Evolutionary conservation across 176 grass and related monocot genomes (phyloP), one percentile per base, ranked within the genome.

Genomic region (Aegilops speltoides): DNA sequence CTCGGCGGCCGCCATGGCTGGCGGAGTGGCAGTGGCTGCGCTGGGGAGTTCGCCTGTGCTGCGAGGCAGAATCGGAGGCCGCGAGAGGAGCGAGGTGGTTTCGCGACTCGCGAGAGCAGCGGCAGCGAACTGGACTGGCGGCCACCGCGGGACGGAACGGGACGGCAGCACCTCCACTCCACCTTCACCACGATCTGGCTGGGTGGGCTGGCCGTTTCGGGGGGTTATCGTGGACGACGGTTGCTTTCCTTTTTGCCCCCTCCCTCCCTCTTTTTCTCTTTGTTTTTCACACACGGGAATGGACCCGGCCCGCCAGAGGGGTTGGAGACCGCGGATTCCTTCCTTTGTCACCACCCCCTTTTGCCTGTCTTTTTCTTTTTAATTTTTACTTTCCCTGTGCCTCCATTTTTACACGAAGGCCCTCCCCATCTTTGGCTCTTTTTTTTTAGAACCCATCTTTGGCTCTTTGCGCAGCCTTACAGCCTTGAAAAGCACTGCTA

Each of bases 311-410:
- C 48, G 48, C 12, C 17, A 68, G 45, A 16, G 61, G 15, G 52
- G 67, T 17, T 40, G 80, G 57, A 52, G 86, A 85, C 77, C 85
- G 82, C 85, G 41, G 71, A 82, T 79, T 93, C 57, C 46, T 69
- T 45, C 50, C 50, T 54, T 17, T 85, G 34, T 50, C 24, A 52
- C 63, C 69, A 28, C 52, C 20, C 8, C 60, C 37, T 65, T 43
- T 64, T 14, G 56, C 24, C 79, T 28, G 43, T 0, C n/a, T 3
- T 71, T 83, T 73, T 2, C 6, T 1, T 72, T 72, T 48, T 48
- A 2, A 25, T 61, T 52, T 52, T 52, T 52, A 50, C 41, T 33
- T 24, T 32, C 16, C 19, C 8, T 29, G 72, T 17, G 7, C 76
- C 32, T 17, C 4, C 10, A 15, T 37, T 80, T 84, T 89, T 85